A percentile compares a stretch with the other conserved stretches of the same genome.
These are phyloP conservation scores for Naganishia kalamii DNA, from an alignment of 768 basidiomycete genomes.

Conservation along the genomic window DNA sequence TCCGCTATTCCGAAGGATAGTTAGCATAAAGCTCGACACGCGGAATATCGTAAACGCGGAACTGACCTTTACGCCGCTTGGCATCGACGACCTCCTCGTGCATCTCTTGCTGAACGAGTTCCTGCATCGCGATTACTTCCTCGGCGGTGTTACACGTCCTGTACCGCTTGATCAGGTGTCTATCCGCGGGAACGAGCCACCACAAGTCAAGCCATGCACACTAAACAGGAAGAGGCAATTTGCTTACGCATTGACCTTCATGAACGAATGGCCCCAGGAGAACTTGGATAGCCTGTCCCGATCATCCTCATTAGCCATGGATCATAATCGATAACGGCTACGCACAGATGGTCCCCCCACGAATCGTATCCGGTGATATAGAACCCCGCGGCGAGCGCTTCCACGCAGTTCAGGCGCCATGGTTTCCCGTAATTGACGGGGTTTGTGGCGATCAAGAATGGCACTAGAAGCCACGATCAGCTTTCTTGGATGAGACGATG, in stretches of 20 bases:
- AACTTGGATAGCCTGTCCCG: constrained; percentile 60
- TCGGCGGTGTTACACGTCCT: constrained; percentile 56
- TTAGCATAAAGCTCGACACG: neutral
- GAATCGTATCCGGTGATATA: constrained; percentile 81
- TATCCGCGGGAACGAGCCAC: constrained; percentile 32
- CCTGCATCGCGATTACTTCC: constrained; percentile 45
- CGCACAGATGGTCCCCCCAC: constrained; percentile 65
- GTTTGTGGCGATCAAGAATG: constrained; percentile 89
- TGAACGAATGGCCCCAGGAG: constrained; percentile 87
- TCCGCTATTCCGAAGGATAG: neutral
- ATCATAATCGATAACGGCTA: neutral
- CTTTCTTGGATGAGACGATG: no score
- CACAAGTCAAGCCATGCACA: constrained; percentile 27
- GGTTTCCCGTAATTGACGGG: constrained; percentile 98
- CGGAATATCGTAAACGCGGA: neutral
- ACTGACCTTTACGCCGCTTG: constrained; percentile 34
- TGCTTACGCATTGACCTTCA: constrained; percentile 67
- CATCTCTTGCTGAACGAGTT: constrained; percentile 44
- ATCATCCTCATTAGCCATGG: neutral
- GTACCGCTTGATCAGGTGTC: constrained; percentile 67
- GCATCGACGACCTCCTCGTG: constrained; percentile 35
- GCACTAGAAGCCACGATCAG: no score
- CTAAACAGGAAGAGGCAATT: neutral
- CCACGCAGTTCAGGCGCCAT: constrained; percentile 90
- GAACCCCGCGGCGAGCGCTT: constrained; percentile 81